Base-by-base conservation (phyloP, 2,329 filamentous ascomycete species). In the Aspergillus brasiliensis region DNA sequence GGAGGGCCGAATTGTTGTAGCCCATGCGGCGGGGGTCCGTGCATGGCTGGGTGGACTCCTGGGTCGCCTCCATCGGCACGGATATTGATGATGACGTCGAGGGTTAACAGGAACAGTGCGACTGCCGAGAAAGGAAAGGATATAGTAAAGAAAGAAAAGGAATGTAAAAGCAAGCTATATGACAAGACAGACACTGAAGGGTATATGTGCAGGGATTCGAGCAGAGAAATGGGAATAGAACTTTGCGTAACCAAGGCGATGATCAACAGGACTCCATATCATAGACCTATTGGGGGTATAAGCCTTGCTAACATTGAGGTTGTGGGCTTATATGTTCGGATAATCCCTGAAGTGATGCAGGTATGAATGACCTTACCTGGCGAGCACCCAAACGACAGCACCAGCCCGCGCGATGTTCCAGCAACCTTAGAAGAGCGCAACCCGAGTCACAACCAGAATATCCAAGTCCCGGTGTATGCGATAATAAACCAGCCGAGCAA, bases 21-120 rank as follows among this genome's bases (percentile, higher is more conserved):
- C 92, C 92, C 62, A 91, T 75, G 57, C 92, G 88, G 63, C 92
- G 86, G 42, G 92, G 91, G 73, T 97, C 92, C 65, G 92, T 80
- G 69, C 90, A 86, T 72, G 87, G 88, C 74, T 96, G 92, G 15
- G 92, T 96, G 58, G 89, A 88, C 61, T 80, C 82, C 64, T 86
- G 84, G 8, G 85, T 87, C 19, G 77, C 77, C 60, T 82, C 76
- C 76, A 75, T 78, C 60, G 64, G 66, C 61, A 31, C 46, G 52
- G 44, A 59, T 58, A 34, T 34, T 34, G 28, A 46, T 28, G 21
- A 25, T 46, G 38, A 44, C n/a, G 27, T 17, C 25, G 40, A 21
- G 25, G 17, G 8, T 7, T 8, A 23, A 28, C 27, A 46, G 10
- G 25, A 25, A 17, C 15, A 15, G n/a, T 8, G 13, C 15, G 3